Conservation (phyloP, 192 early-diverging fungal genomes). For the Entomortierella lignicola region DNA sequence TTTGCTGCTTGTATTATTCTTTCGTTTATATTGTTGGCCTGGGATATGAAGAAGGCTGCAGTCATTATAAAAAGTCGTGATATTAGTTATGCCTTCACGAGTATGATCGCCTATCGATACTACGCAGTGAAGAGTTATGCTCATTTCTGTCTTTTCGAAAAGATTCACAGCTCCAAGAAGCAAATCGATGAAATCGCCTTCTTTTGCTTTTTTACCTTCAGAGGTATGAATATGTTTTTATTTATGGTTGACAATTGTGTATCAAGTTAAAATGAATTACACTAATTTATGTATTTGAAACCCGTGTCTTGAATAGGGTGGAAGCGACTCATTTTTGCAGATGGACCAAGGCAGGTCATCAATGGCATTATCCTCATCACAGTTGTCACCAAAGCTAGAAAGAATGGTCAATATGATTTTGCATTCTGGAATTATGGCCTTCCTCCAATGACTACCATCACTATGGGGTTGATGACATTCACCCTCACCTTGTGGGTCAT, state of each 20-base stretch:
- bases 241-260: too few species aligned
- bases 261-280: background rate
- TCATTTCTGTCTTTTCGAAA: slow-evolving; percentile 85
- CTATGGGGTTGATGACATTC: slow-evolving; percentile 63
- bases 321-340: slow-evolving; percentile 86
- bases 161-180: slow-evolving; percentile 72
- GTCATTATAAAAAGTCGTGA: slow-evolving; percentile 73
- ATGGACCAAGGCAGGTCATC: slow-evolving; percentile 84
- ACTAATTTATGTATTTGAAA: background rate
- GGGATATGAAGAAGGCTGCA: slow-evolving; percentile 79
- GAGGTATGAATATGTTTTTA: slow-evolving; percentile 70
- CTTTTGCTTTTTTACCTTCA: slow-evolving; percentile 85
- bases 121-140: slow-evolving; percentile 79
- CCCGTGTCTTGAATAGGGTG: slow-evolving; percentile 63
- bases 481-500: slow-evolving; percentile 75
- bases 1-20: slow-evolving; percentile 73
- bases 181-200: slow-evolving; percentile 77
- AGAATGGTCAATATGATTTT: background rate
- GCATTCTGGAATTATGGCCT: background rate
- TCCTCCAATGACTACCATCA: background rate
- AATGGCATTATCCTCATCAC: slow-evolving; percentile 62
- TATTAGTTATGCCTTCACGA: slow-evolving; percentile 82
- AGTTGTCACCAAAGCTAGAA: slow-evolving; percentile 18
- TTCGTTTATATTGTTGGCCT: slow-evolving; percentile 77
- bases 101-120: slow-evolving; percentile 78